Percentiles rank a stretch among this genome's conserved stretches.
phyloP scores from a whole-genome alignment of 1,284 basidiomycete species.

The Ganoderma resinaceum region DNA sequence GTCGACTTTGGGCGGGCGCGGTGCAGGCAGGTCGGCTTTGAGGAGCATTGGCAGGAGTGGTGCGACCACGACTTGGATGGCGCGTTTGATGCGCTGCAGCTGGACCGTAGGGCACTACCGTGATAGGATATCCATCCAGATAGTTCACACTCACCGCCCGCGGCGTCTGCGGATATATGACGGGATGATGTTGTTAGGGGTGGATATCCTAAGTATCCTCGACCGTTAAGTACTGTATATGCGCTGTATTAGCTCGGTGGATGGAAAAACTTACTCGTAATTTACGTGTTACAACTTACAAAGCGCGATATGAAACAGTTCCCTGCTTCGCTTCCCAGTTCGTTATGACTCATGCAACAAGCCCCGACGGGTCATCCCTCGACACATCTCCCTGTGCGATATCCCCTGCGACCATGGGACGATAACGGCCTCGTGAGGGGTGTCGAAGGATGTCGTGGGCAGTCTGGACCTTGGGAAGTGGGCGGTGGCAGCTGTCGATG shows the following conservation, averaged over 20 bases:
- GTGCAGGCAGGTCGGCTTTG: not conserved
- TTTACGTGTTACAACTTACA: slow-evolving; percentile 2
- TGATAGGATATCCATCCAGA: not conserved
- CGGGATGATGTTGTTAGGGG: not conserved
- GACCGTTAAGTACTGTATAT: not conserved
- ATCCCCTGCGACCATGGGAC: not conserved
- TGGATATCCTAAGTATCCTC: not conserved
- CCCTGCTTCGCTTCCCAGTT: not conserved
- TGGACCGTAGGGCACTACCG: not conserved
- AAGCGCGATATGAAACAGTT: not conserved
- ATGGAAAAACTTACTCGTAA: not conserved
- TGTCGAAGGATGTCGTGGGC: not conserved
- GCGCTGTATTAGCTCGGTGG: not conserved
- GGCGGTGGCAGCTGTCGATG: not conserved
- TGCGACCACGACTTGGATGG: slow-evolving; percentile 9
- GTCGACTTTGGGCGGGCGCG: slow-evolving; percentile 53
- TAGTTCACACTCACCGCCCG: not conserved
- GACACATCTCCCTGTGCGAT: not conserved
- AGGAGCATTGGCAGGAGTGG: slow-evolving; percentile 5
- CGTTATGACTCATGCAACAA: slow-evolving; percentile 3
- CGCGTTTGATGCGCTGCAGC: slow-evolving; percentile 6
- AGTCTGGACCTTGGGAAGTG: not conserved
- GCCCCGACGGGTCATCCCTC: not conserved
- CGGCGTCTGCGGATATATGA: not conserved
- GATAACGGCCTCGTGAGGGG: not conserved